phyloP scores from a whole-genome alignment of 768 basidiomycete genomes.

The Lepiota venenata region DNA sequence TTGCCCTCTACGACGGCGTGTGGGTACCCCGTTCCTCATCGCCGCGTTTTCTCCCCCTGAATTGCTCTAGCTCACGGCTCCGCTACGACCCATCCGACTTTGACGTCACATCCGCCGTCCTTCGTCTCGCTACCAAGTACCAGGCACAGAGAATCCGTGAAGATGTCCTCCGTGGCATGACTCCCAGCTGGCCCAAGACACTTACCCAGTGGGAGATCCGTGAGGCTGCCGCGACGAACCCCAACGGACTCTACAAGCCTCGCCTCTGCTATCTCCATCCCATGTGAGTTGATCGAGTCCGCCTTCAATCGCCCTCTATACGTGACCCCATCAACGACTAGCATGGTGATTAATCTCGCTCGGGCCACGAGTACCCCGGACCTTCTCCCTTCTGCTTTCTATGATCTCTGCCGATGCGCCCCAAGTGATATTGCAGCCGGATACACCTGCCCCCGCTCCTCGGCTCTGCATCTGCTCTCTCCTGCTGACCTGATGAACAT shows the following conservation, averaged over 20 bases:
- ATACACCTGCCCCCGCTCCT: conserved; percentile 32
- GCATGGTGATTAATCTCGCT: conserved; percentile 66
- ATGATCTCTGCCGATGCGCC: conserved; percentile 69
- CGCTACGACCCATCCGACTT: conserved; percentile 50
- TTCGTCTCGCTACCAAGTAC: conserved; percentile 65
- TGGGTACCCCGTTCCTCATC: conserved; percentile 30
- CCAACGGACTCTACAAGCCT: conserved; percentile 53
- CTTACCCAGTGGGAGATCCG: conserved; percentile 64
- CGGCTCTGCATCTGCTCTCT: conserved; percentile 38
- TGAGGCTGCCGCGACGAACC: conserved; percentile 52
- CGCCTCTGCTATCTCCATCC: conserved; percentile 59
- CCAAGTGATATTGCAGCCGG: conserved; percentile 61
- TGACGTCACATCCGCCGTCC: conserved; percentile 47
- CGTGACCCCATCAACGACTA: conserved; percentile 22
- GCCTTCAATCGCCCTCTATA: neutral
- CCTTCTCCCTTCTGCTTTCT: conserved; percentile 74
- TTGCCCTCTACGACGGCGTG: conserved; percentile 71
- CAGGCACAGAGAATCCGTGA: conserved; percentile 52
- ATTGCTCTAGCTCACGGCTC: conserved; percentile 36
- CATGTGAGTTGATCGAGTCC: conserved; percentile 43
- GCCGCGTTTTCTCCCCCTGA: neutral
- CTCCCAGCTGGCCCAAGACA: conserved; percentile 55
- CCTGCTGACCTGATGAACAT: conserved; percentile 55
- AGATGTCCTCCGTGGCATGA: conserved; percentile 52
- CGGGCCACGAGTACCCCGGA: conserved; percentile 50